Evolutionary conservation across 2,329 filamentous ascomycete species (phyloP), one percentile per base, ranked within the genome.

Genomic region (Colletotrichum nymphaeae): DNA sequence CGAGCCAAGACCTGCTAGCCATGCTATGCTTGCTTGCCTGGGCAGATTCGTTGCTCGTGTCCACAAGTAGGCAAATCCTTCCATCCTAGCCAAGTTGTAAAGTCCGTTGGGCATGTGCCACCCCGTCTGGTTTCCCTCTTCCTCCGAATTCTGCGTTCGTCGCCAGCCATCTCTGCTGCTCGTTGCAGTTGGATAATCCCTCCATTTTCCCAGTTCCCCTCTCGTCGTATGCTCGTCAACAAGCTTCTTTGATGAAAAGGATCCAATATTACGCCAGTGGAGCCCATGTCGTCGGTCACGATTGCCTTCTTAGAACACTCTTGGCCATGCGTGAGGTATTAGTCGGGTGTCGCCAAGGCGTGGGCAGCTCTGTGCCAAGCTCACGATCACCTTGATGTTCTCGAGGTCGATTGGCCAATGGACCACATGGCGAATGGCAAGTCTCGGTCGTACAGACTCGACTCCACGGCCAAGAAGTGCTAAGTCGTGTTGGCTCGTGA

Each of bases 381-480:
- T 73, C 62, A 65, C 60, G 55, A 58, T 73, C 55, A 66, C n/a
- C 67, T 65, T 46, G 56, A 35, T 63, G 42, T 26, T 60, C 4
- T 46, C 16, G 5, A 6, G 28, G 24, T 28, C 56, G 14, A 62
- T 73, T 66, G 67, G 67, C 35, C 52, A 66, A 53, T 65, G 30
- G 56, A 32, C 5, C 3, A 8, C 6, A 1, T 7, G 22, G 22
- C 71, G 62, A 70, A 71, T 32, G 28, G 19, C 22, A 12, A 72
- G 35, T 32, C 68, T 53, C 28, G 22, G 58, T 26, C 28, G 7
- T 12, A 70, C 16, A 71, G 49, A 42, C 55, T 32, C 49, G 26
- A 66, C 67, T 32, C 71, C 71, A 73, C 62, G 71, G 71, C 71
- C 67, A 73, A 73, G 71, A 73, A 24, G 62, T 71, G 56, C 67